Evolutionary conservation across 2,329 filamentous ascomycete species (phyloP), one percentile per base, ranked within the genome.

Genomic region (Alternaria conjuncta): DNA sequence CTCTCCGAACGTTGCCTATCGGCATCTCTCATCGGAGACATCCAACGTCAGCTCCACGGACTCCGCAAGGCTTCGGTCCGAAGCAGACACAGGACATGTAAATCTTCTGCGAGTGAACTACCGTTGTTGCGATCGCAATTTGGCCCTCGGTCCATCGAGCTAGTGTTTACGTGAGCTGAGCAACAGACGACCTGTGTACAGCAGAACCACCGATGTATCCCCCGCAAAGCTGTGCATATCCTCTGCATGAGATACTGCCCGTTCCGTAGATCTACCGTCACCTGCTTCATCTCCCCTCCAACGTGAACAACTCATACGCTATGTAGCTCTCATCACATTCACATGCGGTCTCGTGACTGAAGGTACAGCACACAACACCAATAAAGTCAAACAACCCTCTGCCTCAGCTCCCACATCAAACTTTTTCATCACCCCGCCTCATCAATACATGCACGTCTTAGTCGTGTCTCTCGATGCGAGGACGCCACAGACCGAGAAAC

Each of bases 141-240:
- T 44, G 41, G 21, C 15, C 53, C 25, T 26, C 36, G 51, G 32
- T 20, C 32, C 5, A 26, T 51, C 18, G 49, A 36, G 26, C 49
- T 55, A 25, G 53, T 55, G 32, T 55, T 44, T 55, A 55, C 32
- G 53, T 55, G 53, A 55, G 36, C 53, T 53, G 49, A 41, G 11
- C 49, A 25, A 36, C 20, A 4, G 21, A 41, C 20, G 13, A 30
- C 20, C 30, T 53, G 30, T 53, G 49, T 53, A 11, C 30, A 53
- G 49, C 23, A 21, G 53, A 55, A 44, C 53, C 18, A 55, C 53
- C 36, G 30, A 53, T 41, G n/a, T 53, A 41, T 41, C 49, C 28
- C 49, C 49, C 49, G 30, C 49, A 53, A 41, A 36, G 20, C 28
- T 18, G 12, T 53, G 49, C 49, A 53, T 53, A 32, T 51, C 49